Percentiles rank a stretch among this genome's conserved stretches.
Conservation (phyloP, 2,329 filamentous ascomycete genomes). For the Fusarium sp. region DNA sequence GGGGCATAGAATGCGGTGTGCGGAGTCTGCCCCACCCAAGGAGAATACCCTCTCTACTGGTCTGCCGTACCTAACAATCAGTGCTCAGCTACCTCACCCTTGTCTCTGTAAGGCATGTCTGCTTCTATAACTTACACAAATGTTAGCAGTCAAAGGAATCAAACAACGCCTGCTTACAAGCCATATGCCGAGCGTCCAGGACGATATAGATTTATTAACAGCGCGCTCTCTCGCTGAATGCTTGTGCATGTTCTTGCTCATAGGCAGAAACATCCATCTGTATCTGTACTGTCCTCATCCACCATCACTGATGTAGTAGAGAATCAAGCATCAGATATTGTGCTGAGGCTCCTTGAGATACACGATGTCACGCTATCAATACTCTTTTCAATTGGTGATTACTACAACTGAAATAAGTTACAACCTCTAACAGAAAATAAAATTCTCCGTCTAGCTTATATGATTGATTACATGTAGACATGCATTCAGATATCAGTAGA, state of each 20-base stretch:
- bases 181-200: background rate
- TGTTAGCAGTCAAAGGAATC: no score
- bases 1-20: background rate
- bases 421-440: background rate
- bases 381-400: background rate
- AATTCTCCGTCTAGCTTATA: background rate
- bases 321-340: background rate
- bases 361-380: background rate
- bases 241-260: background rate
- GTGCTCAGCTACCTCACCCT: background rate
- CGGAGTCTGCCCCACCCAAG: rapidly evolving
- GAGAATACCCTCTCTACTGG: background rate
- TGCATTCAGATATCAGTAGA: background rate
- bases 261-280: background rate
- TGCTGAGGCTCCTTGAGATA: background rate
- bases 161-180: background rate
- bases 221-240: background rate
- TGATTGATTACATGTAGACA: no score
- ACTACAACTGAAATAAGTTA: background rate
- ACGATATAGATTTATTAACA: background rate
- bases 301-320: background rate
- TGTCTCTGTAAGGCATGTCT: background rate
- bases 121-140: no score
- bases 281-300: background rate
- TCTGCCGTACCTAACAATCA: background rate